Base-by-base conservation (phyloP, 345 rosid species). In the Hypericum androsaemum region DNA sequence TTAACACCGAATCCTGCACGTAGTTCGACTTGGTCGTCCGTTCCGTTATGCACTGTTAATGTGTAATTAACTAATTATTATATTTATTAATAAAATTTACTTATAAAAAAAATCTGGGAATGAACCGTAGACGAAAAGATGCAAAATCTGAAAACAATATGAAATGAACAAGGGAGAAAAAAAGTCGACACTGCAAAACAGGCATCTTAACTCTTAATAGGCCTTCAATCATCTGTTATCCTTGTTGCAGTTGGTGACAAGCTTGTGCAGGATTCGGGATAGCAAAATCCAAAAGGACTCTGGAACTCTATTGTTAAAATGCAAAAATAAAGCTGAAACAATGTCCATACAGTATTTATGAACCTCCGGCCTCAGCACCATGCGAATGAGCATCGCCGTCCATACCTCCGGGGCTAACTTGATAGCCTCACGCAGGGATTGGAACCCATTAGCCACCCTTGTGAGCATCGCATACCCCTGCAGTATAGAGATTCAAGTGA, bases 401-500 rank as follows among this genome's bases (percentile, higher is more conserved):
- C 98, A 88, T 67, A 81, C 63, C 71, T 80, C 94, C 0, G 95
- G 88, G 12, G 90, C 94, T 67, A 81, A 57, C 69, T 77, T 80
- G 46, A 85, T 74, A 0, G 98, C 96, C 50, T 70, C 71, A n/a
- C 59, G 40, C 12, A 85, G 63, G 50, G 74, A 69, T 7, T 10
- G 71, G 43, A 92, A 80, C 52, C 97, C 95, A 39, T 75, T 61
- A 14, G 46, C 64, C 39, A 85, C 75, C 61, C 97, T 72, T 16
- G 7, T 54, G 37, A 74, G 61, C 50, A 64, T 75, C 39, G 75
- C 64, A 35, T 69, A 69, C 7, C 64, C 83, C 88, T 84, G 80
- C 63, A 60, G 56, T 40, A 2, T 17, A 16, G 44, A 13, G 14
- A 13, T 52, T 5, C 32, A 14, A 52, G 15, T 45, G 41, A 8